phyloP scores from a whole-genome alignment of 192 early-diverging fungal genomes.

The Coemansia sp. region DNA sequence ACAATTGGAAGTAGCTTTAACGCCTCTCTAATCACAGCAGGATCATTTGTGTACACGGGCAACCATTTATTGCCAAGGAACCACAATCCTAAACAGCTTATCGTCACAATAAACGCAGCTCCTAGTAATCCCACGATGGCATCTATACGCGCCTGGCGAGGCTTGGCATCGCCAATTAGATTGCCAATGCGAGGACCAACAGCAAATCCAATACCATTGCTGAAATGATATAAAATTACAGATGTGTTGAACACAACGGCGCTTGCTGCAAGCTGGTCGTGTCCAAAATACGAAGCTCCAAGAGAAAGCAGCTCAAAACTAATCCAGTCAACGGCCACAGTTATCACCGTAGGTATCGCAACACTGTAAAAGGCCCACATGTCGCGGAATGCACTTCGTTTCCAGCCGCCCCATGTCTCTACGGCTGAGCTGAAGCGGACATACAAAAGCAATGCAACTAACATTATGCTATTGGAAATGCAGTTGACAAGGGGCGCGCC shows the following conservation, averaged over 20 bases:
- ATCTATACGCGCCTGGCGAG: conserved; percentile 2
- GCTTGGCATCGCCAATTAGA: too few species aligned
- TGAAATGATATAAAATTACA: conserved; percentile 65
- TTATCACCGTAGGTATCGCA: conserved; percentile 78
- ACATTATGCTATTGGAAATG: conserved; percentile 69
- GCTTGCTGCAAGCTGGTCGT: conserved; percentile 71
- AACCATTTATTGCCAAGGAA: conserved; percentile 31
- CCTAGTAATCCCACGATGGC: conserved; percentile 53
- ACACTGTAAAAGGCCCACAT: conserved; percentile 64
- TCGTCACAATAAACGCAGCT: conserved; percentile 53
- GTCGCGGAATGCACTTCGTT: conserved; percentile 61
- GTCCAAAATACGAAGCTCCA: conserved; percentile 74
- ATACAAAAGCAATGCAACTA: conserved; percentile 64
- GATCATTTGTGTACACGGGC: conserved; percentile 65
- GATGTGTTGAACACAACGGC: conserved; percentile 63
- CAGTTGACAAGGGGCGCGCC: conserved; percentile 78
- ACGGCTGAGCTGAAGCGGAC: conserved; percentile 58
- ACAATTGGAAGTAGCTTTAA: conserved; percentile 69
- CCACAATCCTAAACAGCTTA: conserved; percentile 1
- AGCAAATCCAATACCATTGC: too few species aligned
- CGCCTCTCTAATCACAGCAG: conserved; percentile 65
- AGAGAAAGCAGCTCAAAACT: conserved; percentile 70
- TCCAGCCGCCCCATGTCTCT: conserved; percentile 85
- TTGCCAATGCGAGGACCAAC: too few species aligned
- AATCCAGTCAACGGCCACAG: conserved; percentile 80